Base-by-base conservation (phyloP, 192 early-diverging fungal species). In the Rhizophagus sp. region DNA sequence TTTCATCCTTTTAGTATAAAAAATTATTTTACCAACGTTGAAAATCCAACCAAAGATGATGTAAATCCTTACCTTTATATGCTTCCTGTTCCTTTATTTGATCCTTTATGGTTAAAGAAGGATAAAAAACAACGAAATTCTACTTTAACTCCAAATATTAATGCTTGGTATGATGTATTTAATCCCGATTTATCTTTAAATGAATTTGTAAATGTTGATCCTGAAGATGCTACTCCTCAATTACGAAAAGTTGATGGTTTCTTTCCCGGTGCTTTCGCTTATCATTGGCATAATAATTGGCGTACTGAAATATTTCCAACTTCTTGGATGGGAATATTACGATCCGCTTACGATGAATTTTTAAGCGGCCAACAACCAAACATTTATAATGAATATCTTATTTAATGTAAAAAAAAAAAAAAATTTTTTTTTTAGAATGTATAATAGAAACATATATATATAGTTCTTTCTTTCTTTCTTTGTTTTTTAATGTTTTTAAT, bases 241-340 rank as follows among this genome's bases (percentile, higher is more conserved):
- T 36, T 77, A 62, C 79, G 81, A 39, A 80, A 80, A 19, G 79
- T 80, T 11, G 81, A 85, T 52, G 71, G 71, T 33, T 85, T 85
- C 49, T 64, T 85, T 24, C 49, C 73, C 4, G 84, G 84, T 4
- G 81, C 81, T 17, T 85, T 82, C 62, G 74, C 81, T 6, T 82
- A 85, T 49, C 84, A 85, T 62, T 85, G 84, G 84, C 84, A 85
- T 49, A 85, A 85, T 44, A 78, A 65, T 22, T 85, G 84, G 84
- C 3, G 22, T n/a, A 71, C 76, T 13, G 57, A 69, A 10, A 82
- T 82, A 47, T 33, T 67, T 13, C 71, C 79, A 11, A 66, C 74
- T 36, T 82, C 81, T 65, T 85, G 84, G 84, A 81, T 82, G 78
- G 84, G 81, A 11, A 52, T 81, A 50, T 79, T 85, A 81, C 71